phyloP scores from a whole-genome alignment of 2,329 filamentous ascomycete species.

The Ambrosiella xylebori region DNA sequence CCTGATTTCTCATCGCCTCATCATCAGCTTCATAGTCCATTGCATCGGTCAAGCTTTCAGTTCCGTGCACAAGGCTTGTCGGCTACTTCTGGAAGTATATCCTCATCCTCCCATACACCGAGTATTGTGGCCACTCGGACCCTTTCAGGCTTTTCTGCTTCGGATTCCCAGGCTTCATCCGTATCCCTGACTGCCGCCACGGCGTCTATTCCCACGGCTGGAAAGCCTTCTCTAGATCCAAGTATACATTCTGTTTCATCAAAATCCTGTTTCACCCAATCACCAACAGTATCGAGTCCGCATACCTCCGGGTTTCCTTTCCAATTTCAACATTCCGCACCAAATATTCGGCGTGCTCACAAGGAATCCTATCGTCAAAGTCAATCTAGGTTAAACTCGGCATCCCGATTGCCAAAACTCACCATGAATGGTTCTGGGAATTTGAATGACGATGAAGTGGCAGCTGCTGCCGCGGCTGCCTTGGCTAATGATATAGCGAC shows the following conservation, averaged over 20 bases:
- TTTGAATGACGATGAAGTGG: slow-evolving; percentile 5
- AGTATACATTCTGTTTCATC: not conserved
- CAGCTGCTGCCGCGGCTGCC: slow-evolving; percentile 13
- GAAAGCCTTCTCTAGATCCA: not conserved
- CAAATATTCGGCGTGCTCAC: not conserved
- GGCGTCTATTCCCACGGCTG: not conserved
- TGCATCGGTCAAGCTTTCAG: slow-evolving; percentile 16
- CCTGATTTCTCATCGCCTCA: not conserved
- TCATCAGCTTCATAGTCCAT: not conserved
- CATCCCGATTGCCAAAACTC: slow-evolving; percentile 12
- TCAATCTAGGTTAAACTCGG: not conserved
- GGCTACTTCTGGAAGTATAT: not conserved
- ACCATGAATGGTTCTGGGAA: slow-evolving; percentile 22
- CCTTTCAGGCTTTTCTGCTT: not conserved
- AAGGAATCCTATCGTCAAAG: not conserved
- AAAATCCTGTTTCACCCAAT: slow-evolving; percentile 6
- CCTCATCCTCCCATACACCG: not conserved
- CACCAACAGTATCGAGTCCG: slow-evolving; percentile 1
- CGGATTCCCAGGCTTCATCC: slow-evolving; percentile 1
- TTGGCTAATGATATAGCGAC: slow-evolving; percentile 31
- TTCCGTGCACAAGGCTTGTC: not conserved
- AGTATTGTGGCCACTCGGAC: not conserved
- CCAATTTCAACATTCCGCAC: slow-evolving; percentile 1
- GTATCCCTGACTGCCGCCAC: slow-evolving; percentile 6
- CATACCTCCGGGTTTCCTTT: not conserved